These are phyloP conservation scores for Psilocybe tampanensis DNA, from an alignment of 768 basidiomycete species.

Conservation along the genomic window DNA sequence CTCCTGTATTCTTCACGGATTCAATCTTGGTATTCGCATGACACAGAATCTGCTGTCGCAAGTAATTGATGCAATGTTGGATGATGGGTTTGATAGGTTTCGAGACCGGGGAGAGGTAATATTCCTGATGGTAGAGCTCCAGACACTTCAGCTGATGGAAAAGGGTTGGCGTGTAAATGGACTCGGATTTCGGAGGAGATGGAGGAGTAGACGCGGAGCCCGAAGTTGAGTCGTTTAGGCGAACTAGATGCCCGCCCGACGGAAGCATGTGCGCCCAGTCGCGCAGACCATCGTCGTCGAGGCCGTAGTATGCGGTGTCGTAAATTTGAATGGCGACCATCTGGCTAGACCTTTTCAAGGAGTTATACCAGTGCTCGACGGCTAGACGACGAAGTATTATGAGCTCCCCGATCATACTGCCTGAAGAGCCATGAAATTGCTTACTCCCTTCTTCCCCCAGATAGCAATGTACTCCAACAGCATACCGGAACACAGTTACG, in stretches of 20 bases:
- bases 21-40: conserved; percentile 21
- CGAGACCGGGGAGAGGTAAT: conserved; percentile 10
- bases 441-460: neutral
- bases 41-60: conserved; percentile 31
- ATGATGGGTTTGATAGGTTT: conserved; percentile 15
- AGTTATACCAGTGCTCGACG: neutral
- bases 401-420: neutral
- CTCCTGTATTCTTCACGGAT: conserved; percentile 10
- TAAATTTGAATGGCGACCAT: neutral
- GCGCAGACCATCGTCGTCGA: neutral
- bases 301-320: neutral
- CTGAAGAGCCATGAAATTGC: neutral
- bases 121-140: conserved; percentile 15
- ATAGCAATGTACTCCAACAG: neutral
- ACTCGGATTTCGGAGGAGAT: neutral
- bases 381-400: neutral
- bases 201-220: neutral
- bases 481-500: neutral
- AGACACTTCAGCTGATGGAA: conserved; percentile 20
- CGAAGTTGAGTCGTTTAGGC: neutral
- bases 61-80: conserved; percentile 28
- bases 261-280: neutral
- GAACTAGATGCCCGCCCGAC: neutral
- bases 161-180: conserved; percentile 11
- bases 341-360: neutral